Base-by-base conservation (phyloP, 2,329 filamentous ascomycete species). In the Mollisiaceae sp. region DNA sequence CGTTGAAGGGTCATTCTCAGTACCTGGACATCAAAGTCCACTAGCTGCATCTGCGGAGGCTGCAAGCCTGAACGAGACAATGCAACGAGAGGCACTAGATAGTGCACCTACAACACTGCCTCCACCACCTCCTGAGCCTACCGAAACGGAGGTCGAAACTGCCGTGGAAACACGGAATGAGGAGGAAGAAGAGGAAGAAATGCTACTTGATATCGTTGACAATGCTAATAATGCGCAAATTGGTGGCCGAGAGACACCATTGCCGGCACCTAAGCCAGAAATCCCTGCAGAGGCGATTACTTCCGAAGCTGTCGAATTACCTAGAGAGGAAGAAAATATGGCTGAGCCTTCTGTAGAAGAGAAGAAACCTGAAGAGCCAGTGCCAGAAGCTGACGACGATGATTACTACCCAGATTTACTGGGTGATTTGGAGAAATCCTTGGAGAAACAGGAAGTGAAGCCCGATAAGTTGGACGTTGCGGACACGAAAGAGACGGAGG, bases 101-200 rank as follows among this genome's bases (percentile, higher is more conserved):
- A 52, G 55, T 36, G 66, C 65, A 5, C 68, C 68, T 22, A 55
- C 63, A 11, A 54, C 39, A 2, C 60, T 72, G 14, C 68, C 72
- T 38, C 58, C 62, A 2, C 65, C 69, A 45, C 72, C 71, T 24
- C 68, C 71, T 8, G 59, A 69, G 4, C 70, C 68, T 20, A 68
- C 68, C 2, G n/a, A 56, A 11, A 57, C 43, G 8, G 69, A 72
- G 27, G 61, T 61, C 3, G 24, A 60, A 18, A 63, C 57, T 20
- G 59, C 65, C 11, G 59, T 55, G 22, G 68, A 70, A 52, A 52
- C 63, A 12, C 61, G 59, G 14, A 38, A 68, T 15, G 71, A 70
- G 56, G 72, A 74, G 35, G 70, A 72, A 61, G 67, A 68, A 45
- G 71, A 72, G 43, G 72, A 74, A 43, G 67, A 72, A 60, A 74